phyloP scores from a whole-genome alignment of 2,329 filamentous ascomycete genomes.

The Exophiala mesophila region DNA sequence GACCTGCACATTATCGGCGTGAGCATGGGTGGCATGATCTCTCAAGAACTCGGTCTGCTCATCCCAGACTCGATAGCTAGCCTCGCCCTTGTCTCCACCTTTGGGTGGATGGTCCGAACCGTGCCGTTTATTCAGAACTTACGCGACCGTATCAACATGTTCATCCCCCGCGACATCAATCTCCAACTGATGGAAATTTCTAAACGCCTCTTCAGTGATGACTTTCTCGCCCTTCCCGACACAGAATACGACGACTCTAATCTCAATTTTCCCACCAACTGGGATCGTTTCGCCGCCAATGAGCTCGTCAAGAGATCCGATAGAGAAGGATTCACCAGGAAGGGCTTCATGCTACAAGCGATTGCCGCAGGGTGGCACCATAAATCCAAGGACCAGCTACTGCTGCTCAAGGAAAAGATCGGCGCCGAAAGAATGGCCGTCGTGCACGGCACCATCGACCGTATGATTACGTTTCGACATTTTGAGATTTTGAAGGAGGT shows the following conservation, averaged over 20 bases:
- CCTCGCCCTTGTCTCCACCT: slow-evolving; percentile 59
- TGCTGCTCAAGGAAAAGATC: slow-evolving; percentile 60
- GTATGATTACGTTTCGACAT: slow-evolving; percentile 71
- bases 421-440: slow-evolving; percentile 71
- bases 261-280: slow-evolving; percentile 64
- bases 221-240: slow-evolving; percentile 45
- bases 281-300: slow-evolving; percentile 74
- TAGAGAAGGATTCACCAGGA: slow-evolving; percentile 55
- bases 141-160: slow-evolving; percentile 50
- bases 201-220: slow-evolving; percentile 58
- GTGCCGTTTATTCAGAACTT: slow-evolving; percentile 59
- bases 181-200: slow-evolving; percentile 61
- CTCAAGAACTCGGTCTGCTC: slow-evolving; percentile 63
- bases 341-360: slow-evolving; percentile 71
- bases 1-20: slow-evolving; percentile 68
- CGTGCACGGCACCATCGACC: slow-evolving; percentile 68
- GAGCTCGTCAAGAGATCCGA: slow-evolving; percentile 69
- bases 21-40: slow-evolving; percentile 88
- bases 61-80: slow-evolving; percentile 33
- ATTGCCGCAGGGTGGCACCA: slow-evolving; percentile 74
- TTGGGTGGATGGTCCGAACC: slow-evolving; percentile 57
- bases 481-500: slow-evolving; percentile 63
- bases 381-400: slow-evolving; percentile 65
- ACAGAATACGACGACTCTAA: slow-evolving; percentile 25
- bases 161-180: slow-evolving; percentile 67